Base-by-base conservation (phyloP, 768 basidiomycete genomes). In the Auricularia sp. region DNA sequence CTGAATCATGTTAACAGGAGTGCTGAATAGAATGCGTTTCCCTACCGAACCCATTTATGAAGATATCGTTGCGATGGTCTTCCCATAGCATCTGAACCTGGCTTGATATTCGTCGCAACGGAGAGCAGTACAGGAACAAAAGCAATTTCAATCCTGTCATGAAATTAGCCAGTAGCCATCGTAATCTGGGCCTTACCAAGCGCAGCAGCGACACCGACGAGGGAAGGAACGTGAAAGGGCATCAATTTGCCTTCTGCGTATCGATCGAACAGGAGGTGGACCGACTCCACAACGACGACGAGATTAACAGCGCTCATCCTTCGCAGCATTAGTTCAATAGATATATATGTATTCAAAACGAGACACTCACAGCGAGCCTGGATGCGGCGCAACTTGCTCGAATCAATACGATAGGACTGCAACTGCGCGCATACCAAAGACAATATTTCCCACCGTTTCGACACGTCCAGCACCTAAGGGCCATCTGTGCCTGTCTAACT, bases 51-150 rank as follows among this genome's bases (percentile, higher is more conserved):
- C 82, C 77, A 70, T 93, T 93, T 72, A 93, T 85, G 72, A 85
- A 90, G n/a, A 93, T 72, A 70, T 96, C 96, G 70, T 94, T 98
- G 68, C 95, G 81, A 68, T 98, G 95, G 72, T 98, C 96, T 74
- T 97, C 91, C 93, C 93, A 98, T 34, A 97, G 82, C 21, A 97
- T 85, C 58, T 84, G 84, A 2, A 99, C 95, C 75, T 99, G 97
- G 70, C 91, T 94, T 4, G 90, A 93, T 67, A 83, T 84, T 36
- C 80, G 81, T 35, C 91, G 85, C 56, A 96, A 80, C 3, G 90
- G 81, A 69, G 78, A 84, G 74, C 94, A 94, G 75, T 93, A 97
- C 3, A 93, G 43, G 77, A 98, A 98, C 53, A 99, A 83, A 0
- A 87, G 56, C 58, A 93, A 80, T 75, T 99, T 99, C 67, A 90